These are phyloP conservation scores for Yarrowia deformans DNA, from an alignment of 805 yeast species.

Conservation along the genomic window DNA sequence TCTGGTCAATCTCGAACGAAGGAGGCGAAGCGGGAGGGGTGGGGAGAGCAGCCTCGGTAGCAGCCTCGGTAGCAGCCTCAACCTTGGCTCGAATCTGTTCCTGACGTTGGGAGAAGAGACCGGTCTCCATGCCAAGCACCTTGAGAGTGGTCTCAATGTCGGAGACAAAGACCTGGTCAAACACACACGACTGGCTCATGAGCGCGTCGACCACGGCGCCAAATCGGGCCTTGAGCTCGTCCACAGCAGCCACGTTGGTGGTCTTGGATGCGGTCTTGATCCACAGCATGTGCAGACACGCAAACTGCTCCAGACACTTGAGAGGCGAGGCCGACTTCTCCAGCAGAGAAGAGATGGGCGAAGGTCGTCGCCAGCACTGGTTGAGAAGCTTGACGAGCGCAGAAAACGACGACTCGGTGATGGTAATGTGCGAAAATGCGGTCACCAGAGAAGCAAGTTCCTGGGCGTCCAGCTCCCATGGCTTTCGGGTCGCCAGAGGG, in stretches of 20 bases:
- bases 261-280: slow-evolving; percentile 35
- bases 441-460: slow-evolving; percentile 24
- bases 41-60: not conserved
- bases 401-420: not conserved
- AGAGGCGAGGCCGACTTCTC: slow-evolving; percentile 16
- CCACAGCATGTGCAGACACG: slow-evolving; percentile 29
- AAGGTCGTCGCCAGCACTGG: not conserved
- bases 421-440: slow-evolving; percentile 13
- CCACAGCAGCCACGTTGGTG: slow-evolving; percentile 29
- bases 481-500: not conserved
- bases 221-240: slow-evolving; percentile 33
- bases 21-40: slow-evolving; percentile 20
- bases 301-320: slow-evolving; percentile 32
- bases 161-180: slow-evolving; percentile 15
- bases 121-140: slow-evolving; percentile 24
- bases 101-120: slow-evolving; percentile 15
- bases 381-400: slow-evolving; percentile 8
- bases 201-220: slow-evolving; percentile 33
- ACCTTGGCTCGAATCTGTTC: slow-evolving; percentile 12
- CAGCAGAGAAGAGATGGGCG: slow-evolving; percentile 10
- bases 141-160: slow-evolving; percentile 34
- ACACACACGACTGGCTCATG: slow-evolving; percentile 25
- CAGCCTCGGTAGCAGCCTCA: not conserved
- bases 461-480: slow-evolving; percentile 1
- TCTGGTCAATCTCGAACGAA: not conserved